Evolutionary conservation across 352 stramenopile species (phyloP), one percentile per base, ranked within the genome.

Genomic region (Plasmopara muralis): DNA sequence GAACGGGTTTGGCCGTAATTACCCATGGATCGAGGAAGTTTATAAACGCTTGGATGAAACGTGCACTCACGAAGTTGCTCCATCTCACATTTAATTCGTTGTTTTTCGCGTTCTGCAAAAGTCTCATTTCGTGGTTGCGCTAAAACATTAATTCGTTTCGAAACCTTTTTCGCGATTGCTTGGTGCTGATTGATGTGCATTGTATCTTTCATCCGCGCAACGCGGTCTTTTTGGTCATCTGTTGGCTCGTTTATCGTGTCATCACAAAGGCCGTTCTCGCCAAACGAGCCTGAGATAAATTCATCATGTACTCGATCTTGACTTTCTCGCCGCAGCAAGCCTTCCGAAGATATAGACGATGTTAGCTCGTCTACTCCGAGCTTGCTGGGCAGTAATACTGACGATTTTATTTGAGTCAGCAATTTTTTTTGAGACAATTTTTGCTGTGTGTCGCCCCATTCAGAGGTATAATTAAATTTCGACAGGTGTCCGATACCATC

Each of bases 51-150:
- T 10, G 82, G 82, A 25, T 58, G 72, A 52, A 89, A 92, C 5
- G 78, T 89, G 44, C 78, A 89, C 47, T 89, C 74, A 10, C 59
- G 69, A 20, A 92, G 58, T 10, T 56, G 57, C 29, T 83, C 70
- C 53, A 87, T 75, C 48, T 92, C 78, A 13, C 63, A 51, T 5
- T 70, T 14, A 2, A 92, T 47, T 9, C 81, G 73, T 9, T 74
- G 60, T 46, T 84, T 89, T 38, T 92, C 78, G 9, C 70, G 70
- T 29, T 84, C 73, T 1, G 66, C 74, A 44, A 87, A 87, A 8
- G 66, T 57, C 12, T 77, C 52, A n/a, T 64, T 81, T 18, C 74
- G 65, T 33, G 77, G 72, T 35, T 77, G 66, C 0, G 80, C 72
- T n/a, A 90, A 60, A 12, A 62, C 55, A 15, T 82, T 66, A 10